These are phyloP conservation scores for Lunularia cruciata DNA, from an alignment of 225 moss, liverwort and hornwort species.

Conservation along the genomic window DNA sequence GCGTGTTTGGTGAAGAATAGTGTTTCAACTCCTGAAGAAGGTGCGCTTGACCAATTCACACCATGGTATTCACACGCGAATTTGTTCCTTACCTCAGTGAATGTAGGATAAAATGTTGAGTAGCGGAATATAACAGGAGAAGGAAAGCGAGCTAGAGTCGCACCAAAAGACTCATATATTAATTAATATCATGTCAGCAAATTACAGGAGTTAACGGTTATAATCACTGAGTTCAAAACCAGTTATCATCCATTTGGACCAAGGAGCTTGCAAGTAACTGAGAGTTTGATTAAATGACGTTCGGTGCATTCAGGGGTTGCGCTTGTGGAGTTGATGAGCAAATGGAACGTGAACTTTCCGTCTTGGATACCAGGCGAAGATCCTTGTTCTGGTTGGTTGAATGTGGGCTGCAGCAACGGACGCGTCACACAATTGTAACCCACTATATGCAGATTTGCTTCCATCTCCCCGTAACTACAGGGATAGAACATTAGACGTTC, in stretches of 20 bases:
- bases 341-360: slow-evolving; percentile 13
- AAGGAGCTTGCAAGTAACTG: not conserved
- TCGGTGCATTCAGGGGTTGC: slow-evolving; percentile 14
- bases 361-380: slow-evolving; percentile 9
- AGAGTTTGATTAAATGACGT: not conserved
- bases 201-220: too few species aligned
- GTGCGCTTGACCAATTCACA: not conserved
- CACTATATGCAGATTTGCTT: not conserved
- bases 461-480: too few species aligned
- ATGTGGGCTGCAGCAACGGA: slow-evolving; percentile 5
- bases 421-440: slow-evolving; percentile 16
- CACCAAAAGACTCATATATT: too few species aligned
- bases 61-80: not conserved
- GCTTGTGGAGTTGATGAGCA: slow-evolving; percentile 12
- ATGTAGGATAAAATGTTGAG: too few species aligned
- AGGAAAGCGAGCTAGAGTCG: too few species aligned
- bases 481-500: too few species aligned
- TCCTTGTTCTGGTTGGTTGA: slow-evolving; percentile 15
- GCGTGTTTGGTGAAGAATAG: not conserved
- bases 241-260: not conserved
- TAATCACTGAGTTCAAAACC: not conserved
- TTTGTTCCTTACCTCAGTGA: not conserved
- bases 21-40: not conserved
- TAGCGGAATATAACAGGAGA: too few species aligned
- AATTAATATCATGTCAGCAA: too few species aligned